Percentiles rank a stretch among this genome's conserved stretches.
These are phyloP conservation scores for Podosphaera leucotricha DNA, from an alignment of 2,329 filamentous ascomycete genomes.

Conservation along the genomic window DNA sequence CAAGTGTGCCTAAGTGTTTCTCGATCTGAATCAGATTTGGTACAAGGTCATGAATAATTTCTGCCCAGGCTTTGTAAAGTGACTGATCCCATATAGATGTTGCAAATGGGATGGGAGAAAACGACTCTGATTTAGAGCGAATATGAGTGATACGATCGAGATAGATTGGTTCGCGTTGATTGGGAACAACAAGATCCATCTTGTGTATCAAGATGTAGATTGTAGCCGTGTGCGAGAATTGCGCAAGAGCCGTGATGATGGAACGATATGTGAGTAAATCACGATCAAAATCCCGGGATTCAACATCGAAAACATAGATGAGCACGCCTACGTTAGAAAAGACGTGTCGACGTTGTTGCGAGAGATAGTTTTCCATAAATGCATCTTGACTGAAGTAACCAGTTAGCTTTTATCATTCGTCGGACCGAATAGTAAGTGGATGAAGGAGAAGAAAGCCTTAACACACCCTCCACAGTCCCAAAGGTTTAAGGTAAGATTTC, in stretches of 20 bases:
- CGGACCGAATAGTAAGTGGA: not conserved
- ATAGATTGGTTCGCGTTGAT: slow-evolving; percentile 59
- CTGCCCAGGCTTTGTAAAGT: slow-evolving; percentile 93
- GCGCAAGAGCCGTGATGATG: slow-evolving; percentile 68
- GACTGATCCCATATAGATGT: slow-evolving; percentile 98
- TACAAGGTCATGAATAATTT: slow-evolving; percentile 94
- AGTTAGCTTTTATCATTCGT: not conserved
- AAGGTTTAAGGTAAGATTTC: slow-evolving; percentile 86
- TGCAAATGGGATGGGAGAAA: slow-evolving; percentile 69
- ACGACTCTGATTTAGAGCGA: slow-evolving; percentile 46
- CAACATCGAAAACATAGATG: slow-evolving; percentile 98
- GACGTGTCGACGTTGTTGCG: slow-evolving; percentile 83
- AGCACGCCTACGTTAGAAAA: slow-evolving; percentile 91
- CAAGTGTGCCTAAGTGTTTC: slow-evolving; percentile 58
- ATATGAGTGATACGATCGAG: slow-evolving; percentile 62
- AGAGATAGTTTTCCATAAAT: slow-evolving; percentile 96
- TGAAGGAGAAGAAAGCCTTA: not conserved
- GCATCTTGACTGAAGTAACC: slow-evolving; percentile 52
- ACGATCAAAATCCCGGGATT: slow-evolving; percentile 79
- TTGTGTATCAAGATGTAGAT: slow-evolving; percentile 96
- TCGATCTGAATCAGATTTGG: slow-evolving; percentile 81
- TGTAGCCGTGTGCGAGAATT: slow-evolving; percentile 59
- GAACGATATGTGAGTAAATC: slow-evolving; percentile 82
- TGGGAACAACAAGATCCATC: slow-evolving; percentile 79
- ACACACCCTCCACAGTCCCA: slow-evolving; percentile 88